Conservation (phyloP, 208 protist genomes). For the Herpetomonas muscarum region DNA sequence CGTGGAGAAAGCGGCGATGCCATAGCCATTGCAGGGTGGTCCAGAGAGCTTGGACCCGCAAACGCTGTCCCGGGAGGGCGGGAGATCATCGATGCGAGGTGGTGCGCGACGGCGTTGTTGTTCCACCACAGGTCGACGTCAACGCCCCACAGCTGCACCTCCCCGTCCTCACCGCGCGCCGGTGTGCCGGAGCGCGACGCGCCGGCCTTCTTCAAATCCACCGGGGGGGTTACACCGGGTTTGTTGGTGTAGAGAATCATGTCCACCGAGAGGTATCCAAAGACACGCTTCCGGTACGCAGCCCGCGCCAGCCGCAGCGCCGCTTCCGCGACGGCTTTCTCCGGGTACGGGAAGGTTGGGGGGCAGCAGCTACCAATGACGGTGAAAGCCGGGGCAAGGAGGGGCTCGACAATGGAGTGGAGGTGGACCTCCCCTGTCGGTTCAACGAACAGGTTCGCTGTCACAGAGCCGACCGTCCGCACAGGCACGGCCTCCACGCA, state of each 20-base stretch:
- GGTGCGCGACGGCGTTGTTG: conserved; percentile 77
- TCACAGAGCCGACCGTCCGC: conserved; percentile 40
- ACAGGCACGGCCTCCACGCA: conserved; percentile 85
- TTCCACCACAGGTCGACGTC: conserved; percentile 88
- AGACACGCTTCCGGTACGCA: conserved; percentile 74
- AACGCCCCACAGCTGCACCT: conserved; percentile 80
- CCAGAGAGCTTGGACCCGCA: conserved; percentile 1
- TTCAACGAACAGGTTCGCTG: conserved; percentile 84
- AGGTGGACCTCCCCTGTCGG: conserved; percentile 71
- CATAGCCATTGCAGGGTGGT: too few species aligned
- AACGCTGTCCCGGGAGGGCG: neutral
- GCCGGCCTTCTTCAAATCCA: neutral
- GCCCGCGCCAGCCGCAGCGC: conserved; percentile 62
- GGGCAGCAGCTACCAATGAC: conserved; percentile 75
- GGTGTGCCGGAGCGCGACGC: neutral
- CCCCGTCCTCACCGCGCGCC: too few species aligned
- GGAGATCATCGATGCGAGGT: conserved; percentile 34
- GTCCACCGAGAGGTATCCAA: conserved; percentile 89
- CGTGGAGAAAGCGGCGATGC: too few species aligned
- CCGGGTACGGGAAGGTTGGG: conserved; percentile 39
- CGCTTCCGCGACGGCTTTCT: conserved; percentile 48
- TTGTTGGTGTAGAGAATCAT: conserved; percentile 49
- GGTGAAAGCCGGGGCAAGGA: conserved; percentile 84
- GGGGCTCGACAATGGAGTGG: conserved; percentile 82
- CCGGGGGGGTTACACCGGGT: neutral